Evolutionary conservation across 23 red algal species (phyloP).

Genomic region (Gracilaria gracilis): DNA sequence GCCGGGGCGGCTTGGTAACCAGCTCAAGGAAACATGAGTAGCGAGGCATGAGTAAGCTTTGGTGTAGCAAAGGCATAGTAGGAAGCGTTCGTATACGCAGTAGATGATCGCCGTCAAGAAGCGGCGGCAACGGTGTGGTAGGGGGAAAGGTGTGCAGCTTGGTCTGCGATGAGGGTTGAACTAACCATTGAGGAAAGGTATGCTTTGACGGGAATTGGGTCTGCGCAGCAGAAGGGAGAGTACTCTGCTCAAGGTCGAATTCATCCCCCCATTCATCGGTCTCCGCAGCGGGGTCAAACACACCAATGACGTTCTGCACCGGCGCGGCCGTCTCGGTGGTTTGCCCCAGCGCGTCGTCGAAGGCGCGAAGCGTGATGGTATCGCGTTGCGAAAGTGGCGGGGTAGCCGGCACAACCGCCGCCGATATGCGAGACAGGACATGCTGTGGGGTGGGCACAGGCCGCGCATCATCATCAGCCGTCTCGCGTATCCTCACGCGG

Average conservation of each 20-base stretch:
- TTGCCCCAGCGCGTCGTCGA: conserved; percentile 59
- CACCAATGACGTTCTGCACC: conserved; percentile 66
- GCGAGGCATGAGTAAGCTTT: conserved; percentile 46
- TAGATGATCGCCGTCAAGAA: conserved; percentile 40
- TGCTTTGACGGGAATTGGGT: neutral
- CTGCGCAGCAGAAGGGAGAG: conserved; percentile 10
- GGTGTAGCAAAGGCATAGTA: conserved; percentile 53
- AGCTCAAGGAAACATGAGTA: conserved; percentile 50
- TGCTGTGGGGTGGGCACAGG: conserved; percentile 5
- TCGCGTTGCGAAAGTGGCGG: conserved; percentile 47
- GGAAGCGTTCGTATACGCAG: conserved; percentile 36
- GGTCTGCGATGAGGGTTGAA: conserved; percentile 8
- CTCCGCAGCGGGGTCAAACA: conserved; percentile 77
- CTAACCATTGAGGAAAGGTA: conserved; percentile 48
- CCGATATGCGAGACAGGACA: neutral
- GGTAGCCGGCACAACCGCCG: neutral
- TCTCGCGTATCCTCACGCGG: conserved; percentile 98
- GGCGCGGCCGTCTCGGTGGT: neutral
- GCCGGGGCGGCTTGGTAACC: conserved; percentile 55
- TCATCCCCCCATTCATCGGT: conserved; percentile 79
- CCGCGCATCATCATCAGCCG: conserved; percentile 65
- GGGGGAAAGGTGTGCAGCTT: neutral
- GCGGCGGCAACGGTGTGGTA: neutral
- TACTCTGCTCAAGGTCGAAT: conserved; percentile 66
- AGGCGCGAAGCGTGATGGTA: conserved; percentile 63